These are phyloP conservation scores for grape (Vitis vinifera) DNA, from an alignment of 164 flowering plant genomes.

Conservation along the genomic window ASM3070453v1 NC_081808.1:149501-150000, in stretches of 20 bases:
- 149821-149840: too few species aligned
- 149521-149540: too few species aligned
- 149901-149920: not conserved
- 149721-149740: not conserved
- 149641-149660: conserved; percentile 3
- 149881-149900: not conserved
- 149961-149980: conserved; percentile 94
- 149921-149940: conserved; percentile 38
- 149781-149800: too few species aligned
- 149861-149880: too few species aligned
- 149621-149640: not conserved
- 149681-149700: not conserved
- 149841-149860: too few species aligned
- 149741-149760: not conserved
- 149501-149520: too few species aligned
- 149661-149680: not conserved
- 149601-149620: too few species aligned
- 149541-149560: too few species aligned
- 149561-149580: too few species aligned
- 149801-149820: too few species aligned
- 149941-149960: conserved; percentile 96
- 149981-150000: conserved; percentile 92
- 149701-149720: not conserved
- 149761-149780: too few species aligned
- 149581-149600: too few species aligned